Percentiles rank a stretch among this genome's conserved stretches.
Conservation (phyloP, 768 basidiomycete genomes). For the Lactarius sanguifluus region DNA sequence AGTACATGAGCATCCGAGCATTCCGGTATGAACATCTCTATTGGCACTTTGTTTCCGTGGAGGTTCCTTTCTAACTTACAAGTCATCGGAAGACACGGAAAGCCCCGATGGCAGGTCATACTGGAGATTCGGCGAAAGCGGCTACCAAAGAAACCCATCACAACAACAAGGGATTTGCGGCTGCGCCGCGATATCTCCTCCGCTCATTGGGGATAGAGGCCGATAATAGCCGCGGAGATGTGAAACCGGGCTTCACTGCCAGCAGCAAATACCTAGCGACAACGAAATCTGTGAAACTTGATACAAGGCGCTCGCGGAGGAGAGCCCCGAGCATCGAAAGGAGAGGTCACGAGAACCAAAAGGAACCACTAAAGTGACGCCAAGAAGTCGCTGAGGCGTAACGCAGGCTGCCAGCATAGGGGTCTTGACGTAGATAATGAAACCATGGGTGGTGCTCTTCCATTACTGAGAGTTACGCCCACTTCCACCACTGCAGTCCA, state of each 20-base stretch:
- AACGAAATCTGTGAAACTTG: not conserved
- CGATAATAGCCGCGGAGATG: not conserved
- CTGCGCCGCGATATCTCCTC: not conserved
- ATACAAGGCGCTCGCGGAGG: not conserved
- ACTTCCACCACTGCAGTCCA: not conserved
- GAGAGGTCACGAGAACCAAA: not conserved
- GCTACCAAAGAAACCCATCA: not conserved
- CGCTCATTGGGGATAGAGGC: not conserved
- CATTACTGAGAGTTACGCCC: not conserved
- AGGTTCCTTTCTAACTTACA: not conserved
- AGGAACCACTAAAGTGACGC: not conserved
- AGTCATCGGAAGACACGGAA: not conserved
- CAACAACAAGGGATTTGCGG: not conserved
- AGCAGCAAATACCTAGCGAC: not conserved
- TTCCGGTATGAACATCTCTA: not conserved
- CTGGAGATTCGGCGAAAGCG: not conserved
- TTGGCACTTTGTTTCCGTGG: not conserved
- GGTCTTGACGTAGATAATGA: not conserved
- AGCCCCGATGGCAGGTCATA: not conserved
- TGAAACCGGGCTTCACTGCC: not conserved
- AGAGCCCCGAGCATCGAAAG: too few species aligned
- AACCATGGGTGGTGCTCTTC: not conserved
- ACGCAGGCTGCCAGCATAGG: not conserved
- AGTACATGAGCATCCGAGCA: not conserved
- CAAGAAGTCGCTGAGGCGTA: not conserved